Evolutionary conservation across 305 asterid genomes (phyloP).

Genomic region (Salvia sclarea): DNA sequence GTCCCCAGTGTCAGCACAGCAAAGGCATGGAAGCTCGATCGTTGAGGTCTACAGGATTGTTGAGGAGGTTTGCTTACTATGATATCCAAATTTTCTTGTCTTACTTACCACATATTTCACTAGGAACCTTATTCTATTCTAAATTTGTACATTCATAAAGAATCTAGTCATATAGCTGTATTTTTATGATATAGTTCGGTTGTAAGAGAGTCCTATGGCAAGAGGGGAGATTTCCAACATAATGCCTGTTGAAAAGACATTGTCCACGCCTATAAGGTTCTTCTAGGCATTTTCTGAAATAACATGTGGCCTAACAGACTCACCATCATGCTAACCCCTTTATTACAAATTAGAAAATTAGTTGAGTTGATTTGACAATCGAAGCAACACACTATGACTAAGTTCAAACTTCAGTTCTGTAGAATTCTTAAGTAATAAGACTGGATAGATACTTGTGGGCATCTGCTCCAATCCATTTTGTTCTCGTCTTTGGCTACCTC

Average conservation of each 20-base stretch:
- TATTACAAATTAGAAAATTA: not conserved
- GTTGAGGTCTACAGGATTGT: slow-evolving; percentile 98
- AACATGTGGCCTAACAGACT: slow-evolving; percentile 1
- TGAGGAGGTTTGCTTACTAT: slow-evolving; percentile 69
- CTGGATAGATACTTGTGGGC: not conserved
- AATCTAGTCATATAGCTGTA: slow-evolving; percentile 21
- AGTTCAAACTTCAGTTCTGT: slow-evolving; percentile 9
- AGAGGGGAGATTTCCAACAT: slow-evolving; percentile 4
- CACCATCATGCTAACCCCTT: not conserved
- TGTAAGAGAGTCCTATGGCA: slow-evolving; percentile 1
- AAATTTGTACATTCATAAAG: slow-evolving; percentile 7
- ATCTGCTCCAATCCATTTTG: not conserved
- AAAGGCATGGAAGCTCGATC: slow-evolving; percentile 92
- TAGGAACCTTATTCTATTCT: not conserved
- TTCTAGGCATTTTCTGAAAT: slow-evolving; percentile 5
- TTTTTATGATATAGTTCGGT: slow-evolving; percentile 10
- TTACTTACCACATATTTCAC: slow-evolving; percentile 8
- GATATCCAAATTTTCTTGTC: slow-evolving; percentile 23
- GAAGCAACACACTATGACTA: not conserved
- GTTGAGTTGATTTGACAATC: slow-evolving; percentile 10
- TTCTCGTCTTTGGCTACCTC: not conserved
- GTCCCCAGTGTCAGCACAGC: slow-evolving; percentile 88
- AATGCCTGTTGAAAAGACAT: slow-evolving; percentile 8
- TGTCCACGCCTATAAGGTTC: not conserved
- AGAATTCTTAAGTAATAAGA: not conserved